Evolutionary conservation across 2,329 filamentous ascomycete genomes (phyloP).

Genomic region (Aspergillus vadensis): DNA sequence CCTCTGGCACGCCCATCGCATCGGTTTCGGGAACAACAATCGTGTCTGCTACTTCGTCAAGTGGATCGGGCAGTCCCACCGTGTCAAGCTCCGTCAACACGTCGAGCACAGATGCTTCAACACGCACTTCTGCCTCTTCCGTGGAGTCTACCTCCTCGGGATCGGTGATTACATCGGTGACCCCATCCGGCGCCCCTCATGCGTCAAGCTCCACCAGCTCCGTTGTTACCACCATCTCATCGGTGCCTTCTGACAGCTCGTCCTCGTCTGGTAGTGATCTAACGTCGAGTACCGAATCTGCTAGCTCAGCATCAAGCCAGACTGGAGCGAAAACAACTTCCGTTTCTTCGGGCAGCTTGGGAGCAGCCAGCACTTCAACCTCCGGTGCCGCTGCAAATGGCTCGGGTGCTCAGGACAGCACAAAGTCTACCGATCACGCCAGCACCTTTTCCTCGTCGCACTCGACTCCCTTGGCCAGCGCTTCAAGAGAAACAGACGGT

Average conservation of each 20-base stretch:
- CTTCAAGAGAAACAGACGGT: background rate
- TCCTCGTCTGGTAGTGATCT: background rate
- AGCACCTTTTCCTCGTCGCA: background rate
- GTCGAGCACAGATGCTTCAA: conserved; percentile 6
- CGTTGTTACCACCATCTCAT: background rate
- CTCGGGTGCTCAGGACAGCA: background rate
- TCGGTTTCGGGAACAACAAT: conserved; percentile 4
- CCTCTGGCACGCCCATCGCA: background rate
- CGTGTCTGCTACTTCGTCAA: conserved; percentile 18
- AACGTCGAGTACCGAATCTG: background rate
- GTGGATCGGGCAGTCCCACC: conserved; percentile 10
- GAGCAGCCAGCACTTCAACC: background rate
- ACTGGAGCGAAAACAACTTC: background rate
- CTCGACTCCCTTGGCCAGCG: background rate
- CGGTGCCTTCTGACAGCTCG: background rate
- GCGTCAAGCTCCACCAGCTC: background rate
- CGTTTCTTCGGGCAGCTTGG: background rate
- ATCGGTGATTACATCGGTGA: background rate
- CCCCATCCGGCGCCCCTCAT: background rate
- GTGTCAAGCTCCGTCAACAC: conserved; percentile 3
- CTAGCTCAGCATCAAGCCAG: background rate
- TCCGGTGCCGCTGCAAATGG: background rate
- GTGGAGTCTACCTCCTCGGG: conserved; percentile 6
- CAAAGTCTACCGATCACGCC: background rate
- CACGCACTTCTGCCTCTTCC: background rate